Evolutionary conservation across 495 filamentous ascomycete species (phyloP), one percentile per base, ranked within the genome.

Genomic region (Bacidia rubella): DNA sequence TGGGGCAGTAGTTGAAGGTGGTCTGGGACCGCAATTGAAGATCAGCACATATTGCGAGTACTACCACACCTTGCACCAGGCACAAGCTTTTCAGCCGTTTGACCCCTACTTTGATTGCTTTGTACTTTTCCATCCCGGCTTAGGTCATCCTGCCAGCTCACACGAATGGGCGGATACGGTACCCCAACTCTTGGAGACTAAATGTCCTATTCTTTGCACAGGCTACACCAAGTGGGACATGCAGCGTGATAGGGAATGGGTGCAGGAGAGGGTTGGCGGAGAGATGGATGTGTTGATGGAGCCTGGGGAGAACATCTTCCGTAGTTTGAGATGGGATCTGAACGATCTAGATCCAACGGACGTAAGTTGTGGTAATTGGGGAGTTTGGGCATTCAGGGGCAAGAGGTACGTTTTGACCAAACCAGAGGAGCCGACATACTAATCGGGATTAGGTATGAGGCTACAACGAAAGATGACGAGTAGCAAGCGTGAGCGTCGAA

Each of bases 71-170:
- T 76, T 99, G 61, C 90, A 97, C 68, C 80, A 90, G 60, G 81
- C 90, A 1, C 78, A 83, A 26, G 73, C 86, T 52, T 99, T 97
- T 70, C 76, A 84, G 22, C 93, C 93, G 0, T 96, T 86, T 67
- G 92, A 99, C 65, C 92, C 92, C 1, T 99, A 99, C 65, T 90
- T 99, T 59, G 92, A 99, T 70, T 86, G 82, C 63, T 89, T 99
- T 60, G 78, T 99, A 61, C 75, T 94, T 48, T 99, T 96, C 73
- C 92, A 99, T 65, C 92, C 92, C 2, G 92, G 92, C 5, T 72
- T 99, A 20, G 92, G 92, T 20, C 93, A 99, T 65, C 89, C 93
- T 4, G 86, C 88, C 19, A 87, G 81, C 65, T 84, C 83, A 17
- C 85, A 90, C 61, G 90, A 97, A 68, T 99, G 92, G 92, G 77